Evolutionary conservation across 257 asterid genomes (phyloP).

Genomic region (Eucommia ulmoides): DNA sequence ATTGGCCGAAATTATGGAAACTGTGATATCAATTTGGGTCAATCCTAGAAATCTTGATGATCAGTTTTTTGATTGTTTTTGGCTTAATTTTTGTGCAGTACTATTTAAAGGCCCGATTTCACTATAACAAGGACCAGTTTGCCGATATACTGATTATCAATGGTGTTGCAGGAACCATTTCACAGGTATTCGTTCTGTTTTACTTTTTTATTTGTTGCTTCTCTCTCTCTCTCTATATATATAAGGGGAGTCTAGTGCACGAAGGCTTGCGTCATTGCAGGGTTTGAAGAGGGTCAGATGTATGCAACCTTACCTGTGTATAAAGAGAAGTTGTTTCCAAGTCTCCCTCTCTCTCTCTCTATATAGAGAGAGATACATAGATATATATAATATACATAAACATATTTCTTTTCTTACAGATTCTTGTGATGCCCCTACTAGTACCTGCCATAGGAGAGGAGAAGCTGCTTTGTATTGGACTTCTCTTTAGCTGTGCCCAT

Average conservation of each 20-base stretch:
- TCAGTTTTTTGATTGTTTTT: too few species aligned
- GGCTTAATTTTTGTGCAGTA: conserved; percentile 45
- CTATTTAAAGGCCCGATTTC: conserved; percentile 80
- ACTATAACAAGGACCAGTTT: conserved; percentile 76
- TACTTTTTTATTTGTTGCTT: not conserved
- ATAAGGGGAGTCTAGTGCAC: too few species aligned
- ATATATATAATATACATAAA: too few species aligned
- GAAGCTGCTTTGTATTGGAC: conserved; percentile 66
- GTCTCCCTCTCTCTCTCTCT: too few species aligned
- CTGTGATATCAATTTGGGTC: too few species aligned
- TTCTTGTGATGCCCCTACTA: conserved; percentile 65
- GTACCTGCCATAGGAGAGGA: conserved; percentile 72
- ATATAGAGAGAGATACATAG: too few species aligned
- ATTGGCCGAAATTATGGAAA: too few species aligned
- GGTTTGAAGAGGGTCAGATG: too few species aligned
- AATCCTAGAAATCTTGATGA: too few species aligned
- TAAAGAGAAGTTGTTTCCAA: too few species aligned
- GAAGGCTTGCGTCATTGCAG: too few species aligned
- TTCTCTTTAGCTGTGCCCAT: conserved; percentile 45
- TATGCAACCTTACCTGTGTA: too few species aligned
- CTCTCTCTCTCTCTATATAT: conserved; percentile 1
- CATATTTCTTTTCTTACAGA: conserved; percentile 31
- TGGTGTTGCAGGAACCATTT: conserved; percentile 68
- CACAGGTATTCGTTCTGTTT: conserved; percentile 45
- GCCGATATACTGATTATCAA: conserved; percentile 77